A percentile compares a stretch with the other conserved stretches of the same genome.
phyloP scores from a whole-genome alignment of 2,329 filamentous ascomycete species.

The Arthroderma uncinatum region DNA sequence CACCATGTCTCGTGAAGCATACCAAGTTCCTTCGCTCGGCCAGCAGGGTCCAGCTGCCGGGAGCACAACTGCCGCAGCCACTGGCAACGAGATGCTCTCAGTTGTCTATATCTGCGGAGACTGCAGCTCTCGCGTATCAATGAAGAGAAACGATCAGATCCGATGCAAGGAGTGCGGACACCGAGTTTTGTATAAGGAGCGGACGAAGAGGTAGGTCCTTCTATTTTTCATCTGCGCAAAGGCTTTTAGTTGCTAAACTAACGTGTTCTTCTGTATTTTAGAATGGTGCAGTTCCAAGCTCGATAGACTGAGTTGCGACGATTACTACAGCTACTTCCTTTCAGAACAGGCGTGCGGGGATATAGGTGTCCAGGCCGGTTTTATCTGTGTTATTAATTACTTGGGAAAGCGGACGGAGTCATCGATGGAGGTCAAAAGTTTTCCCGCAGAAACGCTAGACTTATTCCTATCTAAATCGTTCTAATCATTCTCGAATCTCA shows the following conservation, averaged over 20 bases:
- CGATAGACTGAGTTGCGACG: conserved; percentile 44
- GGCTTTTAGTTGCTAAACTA: conserved; percentile 7
- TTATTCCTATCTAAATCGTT: background rate
- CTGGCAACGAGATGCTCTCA: conserved; percentile 39
- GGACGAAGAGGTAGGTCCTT: conserved; percentile 78
- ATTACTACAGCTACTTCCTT: background rate
- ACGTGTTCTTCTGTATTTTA: conserved; percentile 29
- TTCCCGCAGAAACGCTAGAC: background rate
- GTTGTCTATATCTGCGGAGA: conserved; percentile 71
- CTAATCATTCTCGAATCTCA: background rate
- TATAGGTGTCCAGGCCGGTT: background rate
- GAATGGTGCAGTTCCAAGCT: conserved; percentile 98
- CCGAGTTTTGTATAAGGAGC: conserved; percentile 91
- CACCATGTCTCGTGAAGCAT: conserved; percentile 61
- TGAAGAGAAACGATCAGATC: conserved; percentile 70
- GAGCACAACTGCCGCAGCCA: conserved; percentile 32
- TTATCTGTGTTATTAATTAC: background rate
- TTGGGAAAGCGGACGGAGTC: background rate
- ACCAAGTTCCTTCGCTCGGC: conserved; percentile 55
- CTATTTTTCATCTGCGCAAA: conserved; percentile 7
- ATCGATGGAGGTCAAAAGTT: background rate
- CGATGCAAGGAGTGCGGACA: conserved; percentile 89
- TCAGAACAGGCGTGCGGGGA: background rate
- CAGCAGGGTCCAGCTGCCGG: conserved; percentile 31
- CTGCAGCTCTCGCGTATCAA: conserved; percentile 64